phyloP scores from a whole-genome alignment of 164 flowering plant genomes.

The Piper betle region DNA sequence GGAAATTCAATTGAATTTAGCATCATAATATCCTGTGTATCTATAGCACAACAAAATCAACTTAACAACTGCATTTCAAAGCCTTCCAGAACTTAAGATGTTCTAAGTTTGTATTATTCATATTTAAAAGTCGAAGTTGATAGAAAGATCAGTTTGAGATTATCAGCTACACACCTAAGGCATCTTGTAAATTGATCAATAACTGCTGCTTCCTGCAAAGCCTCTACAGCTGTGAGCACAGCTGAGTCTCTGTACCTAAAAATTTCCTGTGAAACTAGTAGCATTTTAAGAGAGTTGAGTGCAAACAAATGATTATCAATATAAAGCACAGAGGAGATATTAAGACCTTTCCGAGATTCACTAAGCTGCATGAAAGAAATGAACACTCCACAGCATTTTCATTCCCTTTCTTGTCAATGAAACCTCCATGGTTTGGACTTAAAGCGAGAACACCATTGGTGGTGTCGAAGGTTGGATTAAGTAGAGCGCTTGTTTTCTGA shows the following conservation, averaged over 20 bases:
- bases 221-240: conserved; percentile 46
- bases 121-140: neutral
- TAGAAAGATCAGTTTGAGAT: neutral
- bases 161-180: conserved; percentile 28
- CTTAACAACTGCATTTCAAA: no score
- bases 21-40: neutral
- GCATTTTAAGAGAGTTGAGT: neutral
- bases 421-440: conserved; percentile 5
- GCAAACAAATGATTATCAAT: neutral
- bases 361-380: conserved; percentile 33
- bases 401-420: conserved; percentile 12
- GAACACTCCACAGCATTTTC: conserved; percentile 25
- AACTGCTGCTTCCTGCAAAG: conserved; percentile 64
- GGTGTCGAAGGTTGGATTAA: conserved; percentile 8
- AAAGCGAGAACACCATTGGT: conserved; percentile 4
- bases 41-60: neutral
- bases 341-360: conserved; percentile 43
- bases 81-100: neutral
- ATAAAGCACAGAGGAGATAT: neutral
- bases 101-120: no score
- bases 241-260: conserved; percentile 42
- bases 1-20: no score
- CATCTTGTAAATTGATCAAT: conserved; percentile 51
- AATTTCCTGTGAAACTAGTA: conserved; percentile 35
- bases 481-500: conserved; percentile 7